phyloP scores from a whole-genome alignment of 148 eudicot species.

The Nepenthes mirabilis region DNA sequence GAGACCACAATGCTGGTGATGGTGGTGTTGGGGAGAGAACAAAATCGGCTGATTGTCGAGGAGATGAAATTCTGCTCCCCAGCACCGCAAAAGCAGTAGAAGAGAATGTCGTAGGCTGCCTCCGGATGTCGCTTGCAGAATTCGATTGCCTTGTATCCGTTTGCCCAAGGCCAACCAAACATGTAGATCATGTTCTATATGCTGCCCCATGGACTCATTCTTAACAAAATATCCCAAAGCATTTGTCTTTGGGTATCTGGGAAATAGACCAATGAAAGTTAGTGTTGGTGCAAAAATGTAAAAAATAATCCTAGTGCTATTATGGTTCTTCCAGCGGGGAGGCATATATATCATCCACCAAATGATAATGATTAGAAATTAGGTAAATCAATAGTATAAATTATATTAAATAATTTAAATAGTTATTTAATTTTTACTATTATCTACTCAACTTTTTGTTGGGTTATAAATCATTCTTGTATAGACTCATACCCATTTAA shows the following conservation, averaged over 20 bases:
- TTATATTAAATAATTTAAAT: too few species aligned
- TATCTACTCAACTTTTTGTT: too few species aligned
- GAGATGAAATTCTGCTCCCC: conserved; percentile 94
- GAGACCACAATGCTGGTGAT: conserved; percentile 88
- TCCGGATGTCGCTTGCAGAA: conserved; percentile 90
- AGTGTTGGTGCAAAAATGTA: too few species aligned
- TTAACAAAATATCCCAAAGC: conserved; percentile 95
- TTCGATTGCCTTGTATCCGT: conserved; percentile 69
- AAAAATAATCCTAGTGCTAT: too few species aligned
- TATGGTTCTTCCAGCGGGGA: too few species aligned
- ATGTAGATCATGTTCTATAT: conserved; percentile 73
- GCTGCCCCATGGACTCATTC: conserved; percentile 97
- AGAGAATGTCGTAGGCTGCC: conserved; percentile 89
- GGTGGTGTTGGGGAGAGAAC: conserved; percentile 88
- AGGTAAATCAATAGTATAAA: too few species aligned
- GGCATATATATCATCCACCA: too few species aligned
- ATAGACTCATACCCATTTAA: too few species aligned
- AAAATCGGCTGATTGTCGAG: conserved; percentile 84
- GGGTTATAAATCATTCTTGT: too few species aligned
- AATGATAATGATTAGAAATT: too few species aligned
- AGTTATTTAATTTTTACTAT: too few species aligned
- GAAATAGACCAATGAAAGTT: too few species aligned
- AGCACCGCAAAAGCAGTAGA: conserved; percentile 89
- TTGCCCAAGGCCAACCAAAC: conserved; percentile 94
- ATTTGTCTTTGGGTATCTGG: conserved; percentile 84